Conservation (phyloP, 768 basidiomycete species). For the Cyclocybe aegerita region DNA sequence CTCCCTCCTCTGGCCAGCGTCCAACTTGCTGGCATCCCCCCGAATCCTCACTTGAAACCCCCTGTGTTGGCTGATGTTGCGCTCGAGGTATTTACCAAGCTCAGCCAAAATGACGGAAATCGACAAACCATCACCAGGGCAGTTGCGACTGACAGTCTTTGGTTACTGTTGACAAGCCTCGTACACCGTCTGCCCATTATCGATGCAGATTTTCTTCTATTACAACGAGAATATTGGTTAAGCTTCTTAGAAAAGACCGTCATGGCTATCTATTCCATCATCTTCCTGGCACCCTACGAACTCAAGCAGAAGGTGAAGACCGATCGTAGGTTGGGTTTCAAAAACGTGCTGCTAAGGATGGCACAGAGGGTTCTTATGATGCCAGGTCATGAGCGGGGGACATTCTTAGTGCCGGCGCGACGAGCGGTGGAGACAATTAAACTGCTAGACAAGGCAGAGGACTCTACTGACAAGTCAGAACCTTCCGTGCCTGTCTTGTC, state of each 20-base stretch:
- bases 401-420: conserved; percentile 55
- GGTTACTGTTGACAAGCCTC: conserved; percentile 64
- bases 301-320: conserved; percentile 71
- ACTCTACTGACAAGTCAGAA: conserved; percentile 70
- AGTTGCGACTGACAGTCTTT: conserved; percentile 57
- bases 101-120: conserved; percentile 77
- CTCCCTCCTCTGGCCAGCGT: conserved; percentile 60
- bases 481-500: conserved; percentile 59
- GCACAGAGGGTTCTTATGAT: conserved; percentile 61
- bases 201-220: conserved; percentile 70
- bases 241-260: conserved; percentile 77
- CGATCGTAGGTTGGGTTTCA: conserved; percentile 66
- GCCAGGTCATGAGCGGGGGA: conserved; percentile 50
- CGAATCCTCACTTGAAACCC: conserved; percentile 44
- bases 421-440: conserved; percentile 78
- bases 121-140: conserved; percentile 67
- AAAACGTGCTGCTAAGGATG: conserved; percentile 68
- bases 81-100: conserved; percentile 81
- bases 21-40: conserved; percentile 49
- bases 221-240: conserved; percentile 67
- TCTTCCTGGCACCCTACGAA: conserved; percentile 77
- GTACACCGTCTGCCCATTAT: conserved; percentile 83
- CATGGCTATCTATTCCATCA: conserved; percentile 83
- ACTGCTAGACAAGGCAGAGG: conserved; percentile 72
- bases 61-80: conserved; percentile 69